phyloP scores from a whole-genome alignment of 441 rosid genomes.

The Melastoma candidum region DNA sequence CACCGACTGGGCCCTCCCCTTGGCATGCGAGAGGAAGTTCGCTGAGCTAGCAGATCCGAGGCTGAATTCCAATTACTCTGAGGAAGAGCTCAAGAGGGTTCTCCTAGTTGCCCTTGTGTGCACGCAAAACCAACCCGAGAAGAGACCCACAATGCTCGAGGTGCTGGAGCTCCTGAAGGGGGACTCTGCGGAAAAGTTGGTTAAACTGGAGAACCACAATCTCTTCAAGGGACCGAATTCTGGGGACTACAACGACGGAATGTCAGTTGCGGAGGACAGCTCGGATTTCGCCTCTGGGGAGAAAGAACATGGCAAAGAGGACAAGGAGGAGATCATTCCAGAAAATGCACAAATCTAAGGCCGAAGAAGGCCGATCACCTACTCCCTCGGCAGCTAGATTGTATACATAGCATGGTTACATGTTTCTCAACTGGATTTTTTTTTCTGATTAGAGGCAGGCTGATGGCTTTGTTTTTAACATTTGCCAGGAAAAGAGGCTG shows the following conservation, averaged over 20 bases:
- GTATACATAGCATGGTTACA: too few species aligned
- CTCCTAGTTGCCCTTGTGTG: slow-evolving; percentile 15
- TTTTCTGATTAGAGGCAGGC: too few species aligned
- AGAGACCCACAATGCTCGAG: slow-evolving; percentile 20
- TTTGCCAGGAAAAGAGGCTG: too few species aligned
- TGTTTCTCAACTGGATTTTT: too few species aligned
- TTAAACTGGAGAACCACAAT: slow-evolving; percentile 11
- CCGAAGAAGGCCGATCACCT: too few species aligned
- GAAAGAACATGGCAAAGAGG: slow-evolving; percentile 9
- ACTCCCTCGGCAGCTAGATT: too few species aligned
- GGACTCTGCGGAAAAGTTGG: slow-evolving; percentile 12
- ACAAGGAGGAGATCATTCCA: slow-evolving; percentile 13
- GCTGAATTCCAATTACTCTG: slow-evolving; percentile 13
- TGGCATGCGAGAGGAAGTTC: slow-evolving; percentile 20
- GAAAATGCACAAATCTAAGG: slow-evolving; percentile 5
- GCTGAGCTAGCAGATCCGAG: slow-evolving; percentile 17
- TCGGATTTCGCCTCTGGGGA: slow-evolving; percentile 14
- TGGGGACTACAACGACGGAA: slow-evolving; percentile 6
- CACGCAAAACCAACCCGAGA: slow-evolving; percentile 19
- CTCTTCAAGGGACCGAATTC: slow-evolving; percentile 8
- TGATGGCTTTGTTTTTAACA: too few species aligned
- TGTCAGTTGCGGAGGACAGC: slow-evolving; percentile 9
- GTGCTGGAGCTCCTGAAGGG: slow-evolving; percentile 20
- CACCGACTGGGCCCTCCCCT: slow-evolving; percentile 19
- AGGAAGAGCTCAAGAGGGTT: slow-evolving; percentile 17